Evolutionary conservation across 2,329 filamentous ascomycete genomes (phyloP).

Genomic region (Penicillium sp.): DNA sequence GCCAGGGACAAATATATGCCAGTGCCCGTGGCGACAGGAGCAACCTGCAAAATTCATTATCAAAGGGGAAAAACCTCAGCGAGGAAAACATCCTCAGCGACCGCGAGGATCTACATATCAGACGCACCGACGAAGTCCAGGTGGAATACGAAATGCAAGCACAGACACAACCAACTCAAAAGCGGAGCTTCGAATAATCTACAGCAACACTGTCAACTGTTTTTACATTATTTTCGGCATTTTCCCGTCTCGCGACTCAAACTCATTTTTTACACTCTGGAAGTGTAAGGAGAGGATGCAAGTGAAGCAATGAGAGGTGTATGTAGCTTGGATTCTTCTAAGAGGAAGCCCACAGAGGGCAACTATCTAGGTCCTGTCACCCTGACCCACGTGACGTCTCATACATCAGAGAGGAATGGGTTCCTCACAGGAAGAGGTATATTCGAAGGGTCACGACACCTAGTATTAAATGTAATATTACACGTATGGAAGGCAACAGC

Average conservation of each 20-base stretch:
- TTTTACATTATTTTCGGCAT: background rate
- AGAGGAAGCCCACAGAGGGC: no score
- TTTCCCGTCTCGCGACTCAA: background rate
- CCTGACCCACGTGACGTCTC: no score
- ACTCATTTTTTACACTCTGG: no score
- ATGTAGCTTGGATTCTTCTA: no score
- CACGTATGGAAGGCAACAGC: no score
- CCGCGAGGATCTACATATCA: constrained; percentile 16
- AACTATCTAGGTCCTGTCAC: no score
- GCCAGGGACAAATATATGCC: background rate
- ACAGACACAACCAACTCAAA: background rate
- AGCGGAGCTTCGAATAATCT: background rate
- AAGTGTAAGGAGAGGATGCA: no score
- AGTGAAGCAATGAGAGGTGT: no score
- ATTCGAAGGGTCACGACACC: no score
- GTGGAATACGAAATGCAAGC: constrained; percentile 25
- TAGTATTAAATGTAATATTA: no score
- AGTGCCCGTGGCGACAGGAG: constrained; percentile 1
- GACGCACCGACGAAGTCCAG: constrained; percentile 26
- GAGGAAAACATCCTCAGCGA: constrained; percentile 23
- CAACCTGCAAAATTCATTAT: background rate
- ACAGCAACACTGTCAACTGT: background rate
- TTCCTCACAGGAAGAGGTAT: no score
- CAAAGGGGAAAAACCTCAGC: constrained; percentile 17
- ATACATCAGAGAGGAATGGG: no score